Evolutionary conservation across 495 filamentous ascomycete genomes (phyloP), one percentile per base, ranked within the genome.

Genomic region (Xylaria sp.): DNA sequence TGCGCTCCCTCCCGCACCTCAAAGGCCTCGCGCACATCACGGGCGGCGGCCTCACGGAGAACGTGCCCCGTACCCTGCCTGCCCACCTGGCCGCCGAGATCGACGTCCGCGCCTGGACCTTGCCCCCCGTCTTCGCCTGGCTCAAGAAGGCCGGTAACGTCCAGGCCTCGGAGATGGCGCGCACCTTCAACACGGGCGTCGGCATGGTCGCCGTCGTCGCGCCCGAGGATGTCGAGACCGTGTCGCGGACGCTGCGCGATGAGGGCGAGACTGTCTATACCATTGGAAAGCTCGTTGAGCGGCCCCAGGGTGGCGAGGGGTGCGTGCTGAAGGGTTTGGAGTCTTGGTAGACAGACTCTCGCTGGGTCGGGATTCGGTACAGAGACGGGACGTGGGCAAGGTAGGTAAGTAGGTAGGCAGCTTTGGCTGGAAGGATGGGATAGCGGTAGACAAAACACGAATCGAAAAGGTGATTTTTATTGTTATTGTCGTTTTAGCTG

Each of bases 21-120:
- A 95, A 95, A 82, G 96, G 96, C 72, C 92, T 98, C 78, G 90
- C 95, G 8, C 96, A 99, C 79, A 97, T 99, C 82, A 99, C 96
- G 3, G 96, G 96, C 37, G 96, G 96, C 67, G 96, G 96, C 7
- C 85, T 98, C 19, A 84, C 90, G 11, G 96, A 99, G 77, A 98
- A 98, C 82, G 88, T 99, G 6, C 96, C 96, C 31, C 88, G 96
- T 40, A 97, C 97, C 92, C 87, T 99, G 4, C 96, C 96, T 1
- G 68, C 80, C 1, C 83, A 89, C 35, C 88, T 98, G 5, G 86
- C 91, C 5, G 94, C 92, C 12, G 87, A 91, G 74, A 86, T 99
- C 62, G 91, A 97, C 72, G 91, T 92, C 19, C 77, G 80, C 24
- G 76, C 85, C 1, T 98, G 95, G 93, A 55, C 83, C 19, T 84